Evolutionary conservation across 2,329 filamentous ascomycete genomes (phyloP), one percentile per base, ranked within the genome.

Genomic region (Botrytis pseudocinerea): DNA sequence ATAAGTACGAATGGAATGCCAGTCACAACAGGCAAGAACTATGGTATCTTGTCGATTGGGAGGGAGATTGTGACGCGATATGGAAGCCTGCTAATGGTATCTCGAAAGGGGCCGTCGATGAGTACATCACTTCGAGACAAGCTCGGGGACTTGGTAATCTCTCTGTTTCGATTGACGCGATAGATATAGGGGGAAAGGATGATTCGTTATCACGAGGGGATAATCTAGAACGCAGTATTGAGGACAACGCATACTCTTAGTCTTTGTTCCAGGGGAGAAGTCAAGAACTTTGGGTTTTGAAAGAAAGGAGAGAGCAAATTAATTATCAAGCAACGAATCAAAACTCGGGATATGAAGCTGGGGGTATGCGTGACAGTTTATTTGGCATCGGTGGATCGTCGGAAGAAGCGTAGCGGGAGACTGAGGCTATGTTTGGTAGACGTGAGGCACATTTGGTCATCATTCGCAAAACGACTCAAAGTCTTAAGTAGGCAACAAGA

Each of bases 41-140:
- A 4, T 75, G 73, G 48, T 81, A 79, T 51, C 60, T 76, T 2
- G 77, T 81, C 28, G 75, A 77, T 57, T 81, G 80, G 80, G 75
- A 74, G 12, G 79, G 78, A 1, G 62, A 78, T 54, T 76, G 70
- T 54, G 51, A 69, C 10, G 61, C 78, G 46, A 74, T 77, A 1
- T 80, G 79, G 79, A 78, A 81, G 48, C 78, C 77, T 12, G 77
- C 72, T 9, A 68, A 74, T 12, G 76, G 78, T 70, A 73, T 81
- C 14, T 73, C 73, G 9, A 16, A 60, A 1, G 73, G 42, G 5
- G 51, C 70, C 25, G 73, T 77, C n/a, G n/a, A 64, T 25, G 69
- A 71, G 8, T 78, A 75, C 28, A 38, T 57, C 28, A 35, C 65
- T 68, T 68, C 48, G 25, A 74, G 54, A 62, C 71, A 46, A 76